These are phyloP conservation scores for Garcia nutans DNA, from an alignment of 345 rosid species.

Conservation along the genomic window DNA sequence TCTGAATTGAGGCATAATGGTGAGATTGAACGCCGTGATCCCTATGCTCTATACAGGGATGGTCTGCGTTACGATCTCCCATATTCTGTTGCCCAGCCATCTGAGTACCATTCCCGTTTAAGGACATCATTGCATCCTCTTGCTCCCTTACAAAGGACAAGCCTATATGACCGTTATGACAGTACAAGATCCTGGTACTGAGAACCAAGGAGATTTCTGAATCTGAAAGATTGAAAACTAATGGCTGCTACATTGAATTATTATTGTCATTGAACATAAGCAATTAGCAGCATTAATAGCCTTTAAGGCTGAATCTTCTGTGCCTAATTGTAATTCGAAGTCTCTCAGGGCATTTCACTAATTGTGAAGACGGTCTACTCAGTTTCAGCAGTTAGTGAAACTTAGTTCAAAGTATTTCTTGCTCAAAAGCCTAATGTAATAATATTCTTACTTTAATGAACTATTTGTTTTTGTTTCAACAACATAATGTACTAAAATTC, in stretches of 20 bases:
- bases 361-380: background rate
- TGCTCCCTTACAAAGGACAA: background rate
- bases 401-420: background rate
- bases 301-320: background rate
- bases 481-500: background rate
- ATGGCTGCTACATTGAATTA: background rate
- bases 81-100: conserved; percentile 3
- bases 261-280: background rate
- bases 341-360: no score
- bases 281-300: background rate
- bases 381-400: background rate
- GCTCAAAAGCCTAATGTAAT: background rate
- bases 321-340: background rate
- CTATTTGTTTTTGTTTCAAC: background rate
- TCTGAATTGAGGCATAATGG: conserved; percentile 4
- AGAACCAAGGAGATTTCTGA: background rate
- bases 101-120: background rate
- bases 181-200: background rate
- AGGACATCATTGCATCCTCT: background rate
- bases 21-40: background rate
- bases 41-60: background rate
- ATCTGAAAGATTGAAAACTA: background rate
- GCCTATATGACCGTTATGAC: background rate
- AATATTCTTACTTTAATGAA: no score
- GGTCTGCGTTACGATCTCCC: background rate